Conservation (phyloP, 805 yeast genomes). For the Saturnispora ahearnii region DNA sequence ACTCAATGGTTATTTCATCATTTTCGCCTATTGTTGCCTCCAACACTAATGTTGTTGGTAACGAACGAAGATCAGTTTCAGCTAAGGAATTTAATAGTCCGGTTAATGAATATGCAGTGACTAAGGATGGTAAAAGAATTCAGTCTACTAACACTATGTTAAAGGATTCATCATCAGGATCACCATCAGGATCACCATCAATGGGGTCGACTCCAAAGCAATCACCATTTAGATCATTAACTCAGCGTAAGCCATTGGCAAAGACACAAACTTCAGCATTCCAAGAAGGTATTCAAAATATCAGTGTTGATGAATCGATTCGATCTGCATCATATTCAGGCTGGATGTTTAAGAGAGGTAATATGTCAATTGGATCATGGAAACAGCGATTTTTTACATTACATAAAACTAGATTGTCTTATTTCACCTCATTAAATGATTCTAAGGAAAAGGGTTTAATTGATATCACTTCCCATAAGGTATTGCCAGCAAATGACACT, state of each 20-base stretch:
- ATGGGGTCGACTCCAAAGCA: slow-evolving; percentile 32
- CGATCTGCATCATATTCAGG: slow-evolving; percentile 74
- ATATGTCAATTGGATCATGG: slow-evolving; percentile 83
- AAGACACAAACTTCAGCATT: slow-evolving; percentile 72
- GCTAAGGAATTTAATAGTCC: slow-evolving; percentile 32
- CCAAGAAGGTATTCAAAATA: slow-evolving; percentile 75
- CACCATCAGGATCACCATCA: slow-evolving; percentile 8
- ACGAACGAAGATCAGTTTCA: slow-evolving; percentile 42
- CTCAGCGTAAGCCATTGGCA: slow-evolving; percentile 28
- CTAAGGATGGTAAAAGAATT: slow-evolving; percentile 31
- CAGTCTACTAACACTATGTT: slow-evolving; percentile 24
- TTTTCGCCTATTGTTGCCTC: neutral
- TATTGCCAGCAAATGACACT: slow-evolving; percentile 64
- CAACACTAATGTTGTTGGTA: neutral
- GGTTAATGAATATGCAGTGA: slow-evolving; percentile 6
- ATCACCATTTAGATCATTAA: slow-evolving; percentile 33
- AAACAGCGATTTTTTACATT: slow-evolving; percentile 75
- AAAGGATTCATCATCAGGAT: slow-evolving; percentile 12
- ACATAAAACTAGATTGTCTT: slow-evolving; percentile 89
- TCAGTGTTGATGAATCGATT: slow-evolving; percentile 71
- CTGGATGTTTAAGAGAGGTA: slow-evolving; percentile 94
- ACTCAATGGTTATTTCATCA: neutral
- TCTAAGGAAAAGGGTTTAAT: slow-evolving; percentile 83
- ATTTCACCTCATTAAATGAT: slow-evolving; percentile 72
- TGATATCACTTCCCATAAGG: slow-evolving; percentile 92